These are phyloP conservation scores for Physaria fendleri DNA, from an alignment of 345 rosid species.

Conservation along the genomic window DNA sequence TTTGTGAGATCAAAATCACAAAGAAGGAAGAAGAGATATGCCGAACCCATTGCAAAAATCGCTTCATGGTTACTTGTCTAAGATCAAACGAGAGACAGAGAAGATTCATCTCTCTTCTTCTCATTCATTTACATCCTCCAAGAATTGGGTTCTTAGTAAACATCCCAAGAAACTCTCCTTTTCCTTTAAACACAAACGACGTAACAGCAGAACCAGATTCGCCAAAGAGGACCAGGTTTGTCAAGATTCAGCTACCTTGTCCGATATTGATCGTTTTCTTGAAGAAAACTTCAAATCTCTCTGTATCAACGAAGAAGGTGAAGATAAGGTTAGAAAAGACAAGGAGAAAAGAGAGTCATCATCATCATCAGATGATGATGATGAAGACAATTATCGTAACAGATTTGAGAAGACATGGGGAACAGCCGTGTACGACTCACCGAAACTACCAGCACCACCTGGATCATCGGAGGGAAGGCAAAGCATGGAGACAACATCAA, in stretches of 20 bases:
- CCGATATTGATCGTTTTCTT: conserved; percentile 74
- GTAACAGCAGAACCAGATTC: conserved; percentile 1
- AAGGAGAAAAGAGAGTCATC: conserved; percentile 13
- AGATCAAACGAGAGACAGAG: conserved; percentile 44
- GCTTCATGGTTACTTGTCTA: conserved; percentile 52
- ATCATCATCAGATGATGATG: conserved; percentile 1
- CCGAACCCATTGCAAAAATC: conserved; percentile 57
- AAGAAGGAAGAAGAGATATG: conserved; percentile 30
- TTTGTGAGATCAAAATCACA: background rate
- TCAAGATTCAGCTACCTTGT: conserved; percentile 37
- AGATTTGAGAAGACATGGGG: conserved; percentile 29
- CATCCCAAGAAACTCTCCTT: conserved; percentile 66
- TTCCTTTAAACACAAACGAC: conserved; percentile 22
- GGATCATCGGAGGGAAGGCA: conserved; percentile 44
- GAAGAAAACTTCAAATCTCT: conserved; percentile 81
- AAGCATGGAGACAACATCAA: conserved; percentile 23
- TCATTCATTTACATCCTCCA: conserved; percentile 32
- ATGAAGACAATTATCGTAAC: conserved; percentile 11
- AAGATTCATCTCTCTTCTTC: conserved; percentile 34
- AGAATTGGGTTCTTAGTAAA: conserved; percentile 46
- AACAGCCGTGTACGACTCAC: conserved; percentile 22
- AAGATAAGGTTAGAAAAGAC: background rate
- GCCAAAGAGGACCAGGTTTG: conserved; percentile 1
- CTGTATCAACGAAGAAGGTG: conserved; percentile 29
- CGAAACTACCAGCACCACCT: conserved; percentile 25